Conservation (phyloP, 306 rosid species). For the Luffa acutangula region DNA sequence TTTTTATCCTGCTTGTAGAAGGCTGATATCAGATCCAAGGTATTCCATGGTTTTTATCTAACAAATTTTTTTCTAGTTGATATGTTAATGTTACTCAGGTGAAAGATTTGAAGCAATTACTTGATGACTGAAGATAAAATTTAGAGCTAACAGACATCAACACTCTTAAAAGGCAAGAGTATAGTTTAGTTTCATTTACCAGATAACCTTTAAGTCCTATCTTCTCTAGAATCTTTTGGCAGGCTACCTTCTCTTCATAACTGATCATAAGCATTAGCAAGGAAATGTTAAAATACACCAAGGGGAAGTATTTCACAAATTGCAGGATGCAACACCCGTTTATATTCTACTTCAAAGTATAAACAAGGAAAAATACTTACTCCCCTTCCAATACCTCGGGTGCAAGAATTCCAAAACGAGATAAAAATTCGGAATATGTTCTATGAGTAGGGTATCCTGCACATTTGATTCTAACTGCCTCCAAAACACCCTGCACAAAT, state of each 20-base stretch:
- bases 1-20: not conserved
- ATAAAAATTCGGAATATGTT: constrained; percentile 56
- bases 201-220: constrained; percentile 62
- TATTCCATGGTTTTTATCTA: not conserved
- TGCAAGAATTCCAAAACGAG: constrained; percentile 55
- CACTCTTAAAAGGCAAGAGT: not conserved
- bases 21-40: not conserved
- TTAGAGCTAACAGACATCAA: not conserved
- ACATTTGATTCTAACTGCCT: constrained; percentile 90
- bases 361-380: constrained; percentile 38
- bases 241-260: constrained; percentile 52
- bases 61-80: not conserved
- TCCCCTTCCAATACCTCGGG: constrained; percentile 60
- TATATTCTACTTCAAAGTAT: not conserved
- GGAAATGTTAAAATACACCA: constrained; percentile 8
- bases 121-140: not conserved
- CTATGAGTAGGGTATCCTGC: constrained; percentile 87
- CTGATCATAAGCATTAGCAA: constrained; percentile 30
- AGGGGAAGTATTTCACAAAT: not conserved
- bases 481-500: constrained; percentile 79
- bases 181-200: constrained; percentile 34
- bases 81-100: not conserved
- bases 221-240: constrained; percentile 58
- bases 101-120: not conserved
- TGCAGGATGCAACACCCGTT: not conserved